These are phyloP conservation scores for Alternaria arbusti DNA, from an alignment of 2,329 filamentous ascomycete genomes.

Conservation along the genomic window DNA sequence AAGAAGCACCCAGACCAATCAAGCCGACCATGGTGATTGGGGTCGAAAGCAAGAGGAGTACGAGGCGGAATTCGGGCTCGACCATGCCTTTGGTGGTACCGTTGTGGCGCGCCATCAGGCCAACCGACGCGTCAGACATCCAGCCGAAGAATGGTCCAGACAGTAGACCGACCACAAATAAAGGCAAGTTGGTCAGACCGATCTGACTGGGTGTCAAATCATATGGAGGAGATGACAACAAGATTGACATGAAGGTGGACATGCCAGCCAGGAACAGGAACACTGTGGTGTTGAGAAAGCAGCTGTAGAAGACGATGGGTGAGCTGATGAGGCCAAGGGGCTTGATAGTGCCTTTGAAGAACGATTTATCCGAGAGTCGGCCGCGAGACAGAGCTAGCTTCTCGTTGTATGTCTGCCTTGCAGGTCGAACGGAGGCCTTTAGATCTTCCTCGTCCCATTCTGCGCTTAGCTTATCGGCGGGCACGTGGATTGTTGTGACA, in stretches of 20 bases:
- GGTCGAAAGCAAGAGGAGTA: conserved; percentile 12
- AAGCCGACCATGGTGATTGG: conserved; percentile 16
- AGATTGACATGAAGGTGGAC: conserved; percentile 17
- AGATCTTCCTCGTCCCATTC: conserved; percentile 15
- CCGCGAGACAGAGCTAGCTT: conserved; percentile 12
- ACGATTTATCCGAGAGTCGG: conserved; percentile 12
- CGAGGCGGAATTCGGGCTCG: conserved; percentile 21
- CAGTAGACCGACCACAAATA: conserved; percentile 14
- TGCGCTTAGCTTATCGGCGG: conserved; percentile 6
- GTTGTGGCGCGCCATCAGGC: conserved; percentile 15
- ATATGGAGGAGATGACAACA: conserved; percentile 17
- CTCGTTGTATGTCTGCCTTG: conserved; percentile 5
- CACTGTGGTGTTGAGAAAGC: conserved; percentile 15
- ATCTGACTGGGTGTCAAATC: conserved; percentile 16
- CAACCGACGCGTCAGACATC: conserved; percentile 16
- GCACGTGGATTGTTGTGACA: conserved; percentile 1
- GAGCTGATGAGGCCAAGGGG: conserved; percentile 14
- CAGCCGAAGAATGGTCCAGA: conserved; percentile 15
- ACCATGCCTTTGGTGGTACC: conserved; percentile 14
- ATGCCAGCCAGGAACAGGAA: conserved; percentile 17
- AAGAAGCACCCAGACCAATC: conserved; percentile 10
- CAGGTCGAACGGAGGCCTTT: conserved; percentile 1
- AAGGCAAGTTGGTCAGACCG: conserved; percentile 18
- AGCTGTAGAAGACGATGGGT: conserved; percentile 19
- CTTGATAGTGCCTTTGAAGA: conserved; percentile 18